Evolutionary conservation across 1,284 basidiomycete genomes (phyloP), one percentile per base, ranked within the genome.

Genomic region (Quambalaria eucalypti): DNA sequence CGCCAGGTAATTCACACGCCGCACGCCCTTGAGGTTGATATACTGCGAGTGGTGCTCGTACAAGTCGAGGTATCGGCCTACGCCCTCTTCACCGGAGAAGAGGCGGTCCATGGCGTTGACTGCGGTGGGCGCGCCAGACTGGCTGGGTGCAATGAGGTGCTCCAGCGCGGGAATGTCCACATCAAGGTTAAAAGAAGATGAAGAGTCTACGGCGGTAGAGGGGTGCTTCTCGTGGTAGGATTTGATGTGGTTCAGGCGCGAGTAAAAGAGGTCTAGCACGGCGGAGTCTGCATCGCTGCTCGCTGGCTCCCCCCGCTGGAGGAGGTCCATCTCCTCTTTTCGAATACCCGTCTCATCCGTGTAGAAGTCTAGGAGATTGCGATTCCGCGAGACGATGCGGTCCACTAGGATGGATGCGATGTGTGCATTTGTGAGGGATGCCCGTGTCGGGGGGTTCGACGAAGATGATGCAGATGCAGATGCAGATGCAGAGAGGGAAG

Each of bases 221-320:
- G 90, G 90, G 81, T 97, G 95, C 80, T 89, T 90, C 76, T 83
- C 82, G 81, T 97, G 87, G 81, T 96, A 90, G 72, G 93, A 90
- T 79, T 91, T 89, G 76, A 98, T 85, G 81, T 87, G 88, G 73
- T 84, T 85, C 78, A 98, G 85, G 76, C 93, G 85, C 71, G 84
- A 80, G 79, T 99, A 98, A 80, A 98, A 99, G 48, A 71, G 67
- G 39, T 48, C 51, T 8, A 73, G 62, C 8, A 60, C 48, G 14
- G 25, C 25, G 25, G 21, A 12, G 19, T 2, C 5, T 5, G 21
- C n/a, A 2, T 16, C 8, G 9, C 23, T 12, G 2, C 19, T 14
- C 28, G 48, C 14, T 14, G 30, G 85, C 84, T 26, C 4, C 4
- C 21, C 42, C 9, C 16, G 8, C 5, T 26, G 19, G 16, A 80